Percentiles rank a stretch among this genome's conserved stretches.
Evolutionary conservation across 23 red algal genomes (phyloP).

Genomic region (Agarophyton chilense): DNA sequence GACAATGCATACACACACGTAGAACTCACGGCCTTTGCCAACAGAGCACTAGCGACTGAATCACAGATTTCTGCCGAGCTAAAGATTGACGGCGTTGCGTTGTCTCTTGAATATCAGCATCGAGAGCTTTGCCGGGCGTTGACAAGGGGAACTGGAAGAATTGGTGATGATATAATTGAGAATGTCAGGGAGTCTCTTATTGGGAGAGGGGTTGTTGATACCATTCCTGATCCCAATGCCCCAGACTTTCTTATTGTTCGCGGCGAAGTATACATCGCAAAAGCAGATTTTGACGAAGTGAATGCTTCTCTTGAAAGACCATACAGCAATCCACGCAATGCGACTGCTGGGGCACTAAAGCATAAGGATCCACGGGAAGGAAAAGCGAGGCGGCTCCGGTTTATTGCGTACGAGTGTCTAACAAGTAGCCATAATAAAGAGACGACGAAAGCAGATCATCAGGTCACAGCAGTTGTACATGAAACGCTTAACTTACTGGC

Average conservation of each 20-base stretch:
- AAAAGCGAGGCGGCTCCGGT: constrained; percentile 49
- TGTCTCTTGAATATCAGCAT: constrained; percentile 58
- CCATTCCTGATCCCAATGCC: not conserved
- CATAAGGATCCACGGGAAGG: constrained; percentile 55
- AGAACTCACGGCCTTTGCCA: constrained; percentile 52
- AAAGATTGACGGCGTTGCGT: constrained; percentile 82
- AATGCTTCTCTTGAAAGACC: constrained; percentile 43
- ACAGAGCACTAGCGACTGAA: constrained; percentile 19
- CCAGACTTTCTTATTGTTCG: constrained; percentile 49
- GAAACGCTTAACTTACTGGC: not conserved
- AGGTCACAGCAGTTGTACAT: not conserved
- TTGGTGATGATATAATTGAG: constrained; percentile 73
- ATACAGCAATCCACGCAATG: constrained; percentile 77
- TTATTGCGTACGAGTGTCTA: constrained; percentile 83
- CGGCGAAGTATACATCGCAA: constrained; percentile 76
- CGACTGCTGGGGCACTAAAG: constrained; percentile 82
- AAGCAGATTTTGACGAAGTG: constrained; percentile 51
- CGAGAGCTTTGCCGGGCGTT: constrained; percentile 49
- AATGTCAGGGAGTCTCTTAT: constrained; percentile 64
- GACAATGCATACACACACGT: constrained; percentile 67
- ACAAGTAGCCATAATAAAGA: not conserved
- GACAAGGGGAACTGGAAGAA: constrained; percentile 66
- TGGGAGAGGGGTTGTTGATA: constrained; percentile 51
- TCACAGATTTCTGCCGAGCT: constrained; percentile 45
- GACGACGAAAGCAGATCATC: not conserved